Base-by-base conservation (phyloP, 495 filamentous ascomycete genomes). In the Podospora tetraspora region DNA sequence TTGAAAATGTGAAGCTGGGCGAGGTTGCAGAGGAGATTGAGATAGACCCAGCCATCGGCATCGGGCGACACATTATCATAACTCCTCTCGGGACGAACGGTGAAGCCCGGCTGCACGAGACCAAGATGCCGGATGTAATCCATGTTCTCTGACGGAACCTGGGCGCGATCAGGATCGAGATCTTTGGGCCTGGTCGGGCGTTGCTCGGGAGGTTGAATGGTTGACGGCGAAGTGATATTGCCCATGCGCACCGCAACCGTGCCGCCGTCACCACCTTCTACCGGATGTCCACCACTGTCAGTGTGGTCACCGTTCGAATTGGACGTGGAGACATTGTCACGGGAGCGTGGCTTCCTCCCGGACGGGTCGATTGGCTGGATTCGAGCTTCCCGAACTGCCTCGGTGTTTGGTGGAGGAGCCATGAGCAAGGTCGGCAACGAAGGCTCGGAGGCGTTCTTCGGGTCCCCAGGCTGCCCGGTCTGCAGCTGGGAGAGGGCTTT, bases 1-100 rank as follows among this genome's bases (percentile, higher is more conserved):
- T 89, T 92, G 66, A 92, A 80, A 2, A 90, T 91, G 73, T 92
- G 90, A 23, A 94, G 80, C 76, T 94, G 91, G 2, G 91, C 91
- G 81, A 94, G 86, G 78, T 91, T 92, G 74, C 85, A 88, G 30
- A 94, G 83, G 21, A 94, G 79, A 71, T 93, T 93, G n/a, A 94
- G 83, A 72, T 91, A 93, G 13, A 94, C 85, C 91, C 91, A 94
- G 19, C 89, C 89, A 66, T 86, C 83, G 16, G 78, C 80, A 67
- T 85, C 80, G 19, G 83, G 79, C 37, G 81, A 80, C 29, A 84
- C 79, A 68, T 89, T 82, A 21, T 77, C 63, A 12, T 73, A 67
- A 56, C 56, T 64, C 10, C 59, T 1, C 32, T 71, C 70, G 32
- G 57, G 52, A 3, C 25, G 58, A n/a, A 64, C 56, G 43, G 74